phyloP scores from a whole-genome alignment of 2,329 filamentous ascomycete genomes.

The Rutstroemia sp. region DNA sequence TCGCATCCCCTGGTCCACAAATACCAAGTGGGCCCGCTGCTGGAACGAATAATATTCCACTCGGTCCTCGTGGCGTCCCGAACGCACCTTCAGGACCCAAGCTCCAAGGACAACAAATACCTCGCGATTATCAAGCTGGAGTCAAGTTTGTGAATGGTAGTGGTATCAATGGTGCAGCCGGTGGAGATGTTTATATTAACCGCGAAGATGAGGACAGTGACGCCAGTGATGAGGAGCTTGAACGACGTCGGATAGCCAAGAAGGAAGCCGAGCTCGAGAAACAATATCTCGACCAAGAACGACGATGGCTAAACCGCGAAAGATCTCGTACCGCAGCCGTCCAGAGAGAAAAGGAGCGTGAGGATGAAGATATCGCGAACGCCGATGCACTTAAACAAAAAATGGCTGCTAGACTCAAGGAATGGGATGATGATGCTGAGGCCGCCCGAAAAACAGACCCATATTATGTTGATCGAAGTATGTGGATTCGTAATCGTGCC shows the following conservation, averaged over 20 bases:
- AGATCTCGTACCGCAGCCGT: constrained; percentile 75
- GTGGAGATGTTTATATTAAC: constrained; percentile 41
- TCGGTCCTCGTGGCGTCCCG: constrained; percentile 63
- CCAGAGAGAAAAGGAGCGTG: constrained; percentile 75
- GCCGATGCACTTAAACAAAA: constrained; percentile 56
- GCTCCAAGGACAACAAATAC: constrained; percentile 53
- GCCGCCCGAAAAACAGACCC: constrained; percentile 61
- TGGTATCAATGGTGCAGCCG: constrained; percentile 50
- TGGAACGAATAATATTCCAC: constrained; percentile 66
- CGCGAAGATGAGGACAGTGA: constrained; percentile 81
- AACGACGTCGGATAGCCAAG: constrained; percentile 63
- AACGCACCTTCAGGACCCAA: constrained; percentile 71
- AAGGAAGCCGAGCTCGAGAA: constrained; percentile 71
- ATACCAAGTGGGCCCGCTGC: constrained; percentile 51
- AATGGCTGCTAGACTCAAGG: constrained; percentile 62
- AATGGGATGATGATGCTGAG: constrained; percentile 92
- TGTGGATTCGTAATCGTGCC: constrained; percentile 77
- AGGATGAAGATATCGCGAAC: constrained; percentile 65
- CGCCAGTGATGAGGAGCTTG: constrained; percentile 79
- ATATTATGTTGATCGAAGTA: constrained; percentile 81
- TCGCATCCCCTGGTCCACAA: constrained; percentile 57
- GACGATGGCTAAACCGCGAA: constrained; percentile 87
- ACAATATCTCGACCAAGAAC: constrained; percentile 74
- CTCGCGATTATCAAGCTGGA: constrained; percentile 67
- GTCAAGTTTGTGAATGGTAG: constrained; percentile 78